Evolutionary conservation across 2,329 filamentous ascomycete genomes (phyloP).

Genomic region (Davidsoniella neocaledoniae): DNA sequence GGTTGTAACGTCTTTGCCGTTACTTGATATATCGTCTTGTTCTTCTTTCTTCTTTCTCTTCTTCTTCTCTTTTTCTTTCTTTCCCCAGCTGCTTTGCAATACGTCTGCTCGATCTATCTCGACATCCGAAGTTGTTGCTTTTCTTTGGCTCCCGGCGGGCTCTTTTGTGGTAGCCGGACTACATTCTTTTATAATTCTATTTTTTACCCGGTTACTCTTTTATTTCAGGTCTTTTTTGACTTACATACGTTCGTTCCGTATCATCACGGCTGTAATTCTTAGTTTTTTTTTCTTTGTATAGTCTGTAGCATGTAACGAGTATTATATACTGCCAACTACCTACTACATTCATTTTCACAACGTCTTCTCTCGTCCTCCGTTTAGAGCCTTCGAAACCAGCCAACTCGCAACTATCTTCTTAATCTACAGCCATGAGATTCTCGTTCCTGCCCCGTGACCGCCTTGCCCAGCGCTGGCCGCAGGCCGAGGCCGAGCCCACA

Average conservation of each 20-base stretch:
- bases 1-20: too few relatives aligned
- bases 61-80: conserved; percentile 1
- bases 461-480: conserved; percentile 2
- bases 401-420: neutral
- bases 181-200: conserved; percentile 5
- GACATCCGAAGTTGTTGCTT: neutral
- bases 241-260: conserved; percentile 3
- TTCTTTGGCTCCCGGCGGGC: conserved; percentile 10
- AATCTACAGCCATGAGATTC: conserved; percentile 6
- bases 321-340: too few relatives aligned
- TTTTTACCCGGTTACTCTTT: neutral
- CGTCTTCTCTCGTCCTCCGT: neutral
- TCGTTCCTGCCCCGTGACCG: conserved; percentile 2
- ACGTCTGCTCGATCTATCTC: neutral
- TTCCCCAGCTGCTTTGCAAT: neutral
- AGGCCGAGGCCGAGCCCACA: neutral
- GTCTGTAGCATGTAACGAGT: neutral
- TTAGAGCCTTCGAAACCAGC: too few relatives aligned
- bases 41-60: conserved; percentile 2
- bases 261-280: neutral
- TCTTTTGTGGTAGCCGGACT: conserved; percentile 11
- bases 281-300: neutral
- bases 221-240: neutral
- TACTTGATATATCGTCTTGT: neutral
- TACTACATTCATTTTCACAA: too few relatives aligned